Conservation (phyloP, 2,329 filamentous ascomycete species). For the Fusarium falciforme region DNA sequence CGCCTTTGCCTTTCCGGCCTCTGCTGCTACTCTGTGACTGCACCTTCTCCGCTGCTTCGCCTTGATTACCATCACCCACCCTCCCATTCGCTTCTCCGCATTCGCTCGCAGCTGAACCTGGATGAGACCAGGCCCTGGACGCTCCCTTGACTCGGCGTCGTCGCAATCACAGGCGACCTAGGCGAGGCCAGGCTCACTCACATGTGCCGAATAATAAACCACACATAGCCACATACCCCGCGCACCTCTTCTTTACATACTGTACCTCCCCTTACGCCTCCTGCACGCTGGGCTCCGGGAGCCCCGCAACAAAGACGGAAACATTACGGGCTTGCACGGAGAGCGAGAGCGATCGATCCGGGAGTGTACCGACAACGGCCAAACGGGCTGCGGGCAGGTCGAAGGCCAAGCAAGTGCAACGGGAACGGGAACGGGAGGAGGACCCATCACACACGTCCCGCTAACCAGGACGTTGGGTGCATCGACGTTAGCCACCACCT, state of each 20-base stretch:
- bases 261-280: slow-evolving; percentile 1
- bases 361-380: slow-evolving; percentile 5
- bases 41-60: neutral
- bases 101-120: neutral
- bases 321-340: slow-evolving; percentile 26
- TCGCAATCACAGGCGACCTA: slow-evolving; percentile 19
- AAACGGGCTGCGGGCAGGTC: neutral
- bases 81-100: slow-evolving; percentile 21
- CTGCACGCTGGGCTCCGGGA: slow-evolving; percentile 22
- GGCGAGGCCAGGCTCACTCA: slow-evolving; percentile 14
- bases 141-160: slow-evolving; percentile 18
- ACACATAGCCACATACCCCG: slow-evolving; percentile 27
- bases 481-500: neutral
- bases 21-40: neutral
- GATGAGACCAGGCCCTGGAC: slow-evolving; percentile 6
- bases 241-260: slow-evolving; percentile 15
- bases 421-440: neutral
- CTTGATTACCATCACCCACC: slow-evolving; percentile 10
- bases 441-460: neutral
- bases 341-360: slow-evolving; percentile 10
- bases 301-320: slow-evolving; percentile 31
- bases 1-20: neutral
- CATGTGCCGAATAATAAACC: slow-evolving; percentile 28
- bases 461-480: slow-evolving; percentile 1
- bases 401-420: neutral